These are phyloP conservation scores for Rhizophagus prolifer DNA, from an alignment of 192 early-diverging fungal species.

Conservation along the genomic window DNA sequence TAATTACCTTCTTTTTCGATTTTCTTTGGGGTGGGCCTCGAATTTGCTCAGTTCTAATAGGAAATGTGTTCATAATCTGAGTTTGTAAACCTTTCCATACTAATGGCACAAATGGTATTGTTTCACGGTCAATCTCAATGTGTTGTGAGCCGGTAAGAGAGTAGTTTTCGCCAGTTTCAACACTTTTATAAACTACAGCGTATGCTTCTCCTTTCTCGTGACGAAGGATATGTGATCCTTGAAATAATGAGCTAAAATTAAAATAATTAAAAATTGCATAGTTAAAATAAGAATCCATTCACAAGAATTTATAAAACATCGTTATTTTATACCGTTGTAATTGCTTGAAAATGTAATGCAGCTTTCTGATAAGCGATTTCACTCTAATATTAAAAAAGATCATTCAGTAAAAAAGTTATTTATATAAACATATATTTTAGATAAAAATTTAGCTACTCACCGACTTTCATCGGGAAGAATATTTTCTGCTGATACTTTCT, in stretches of 20 bases:
- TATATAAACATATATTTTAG: background rate
- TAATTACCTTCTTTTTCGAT: no score
- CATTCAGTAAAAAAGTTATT: background rate
- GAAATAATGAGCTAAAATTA: background rate
- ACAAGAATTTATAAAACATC: background rate
- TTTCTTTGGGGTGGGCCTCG: no score
- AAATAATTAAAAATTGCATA: background rate
- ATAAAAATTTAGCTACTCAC: slow-evolving; percentile 18
- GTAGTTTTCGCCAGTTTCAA: background rate
- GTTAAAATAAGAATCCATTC: background rate
- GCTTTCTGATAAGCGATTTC: slow-evolving; percentile 32
- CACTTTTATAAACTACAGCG: slow-evolving; percentile 16
- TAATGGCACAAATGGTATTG: slow-evolving; percentile 31
- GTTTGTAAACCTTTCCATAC: slow-evolving; percentile 32
- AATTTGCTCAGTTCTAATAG: background rate
- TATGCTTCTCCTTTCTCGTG: slow-evolving; percentile 27
- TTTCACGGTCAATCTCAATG: slow-evolving; percentile 15
- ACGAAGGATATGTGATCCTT: slow-evolving; percentile 30
- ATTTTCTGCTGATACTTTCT: slow-evolving; percentile 32
- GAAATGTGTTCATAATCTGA: slow-evolving; percentile 39
- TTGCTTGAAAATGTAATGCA: slow-evolving; percentile 33
- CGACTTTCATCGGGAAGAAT: slow-evolving; percentile 36
- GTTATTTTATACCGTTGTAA: slow-evolving; percentile 19
- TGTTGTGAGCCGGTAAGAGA: background rate
- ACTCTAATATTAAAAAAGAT: slow-evolving; percentile 11